Evolutionary conservation across 169 alveolate genomes (phyloP).

Genomic region (Plasmodium reichenowi): DNA sequence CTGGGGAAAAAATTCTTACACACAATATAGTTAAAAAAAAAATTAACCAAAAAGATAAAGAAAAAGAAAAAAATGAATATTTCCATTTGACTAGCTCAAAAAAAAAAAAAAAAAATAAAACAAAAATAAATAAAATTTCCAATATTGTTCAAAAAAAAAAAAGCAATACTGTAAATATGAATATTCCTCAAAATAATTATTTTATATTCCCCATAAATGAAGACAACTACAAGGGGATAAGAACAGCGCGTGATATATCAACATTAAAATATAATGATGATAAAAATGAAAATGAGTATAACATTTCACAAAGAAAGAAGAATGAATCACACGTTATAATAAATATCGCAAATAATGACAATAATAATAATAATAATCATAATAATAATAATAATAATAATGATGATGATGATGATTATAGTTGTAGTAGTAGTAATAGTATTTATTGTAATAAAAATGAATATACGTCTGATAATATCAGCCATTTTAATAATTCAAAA

Average conservation of each 20-base stretch:
- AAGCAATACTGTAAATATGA: no score
- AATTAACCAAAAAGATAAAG: neutral
- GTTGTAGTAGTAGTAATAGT: neutral
- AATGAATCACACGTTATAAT: slow-evolving; percentile 5
- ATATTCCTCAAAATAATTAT: no score
- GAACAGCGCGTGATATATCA: neutral
- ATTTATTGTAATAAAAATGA: neutral
- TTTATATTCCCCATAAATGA: neutral
- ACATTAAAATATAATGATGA: neutral
- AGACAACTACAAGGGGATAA: neutral
- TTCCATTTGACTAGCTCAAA: no score
- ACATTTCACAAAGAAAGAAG: neutral
- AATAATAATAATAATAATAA: neutral
- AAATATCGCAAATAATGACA: slow-evolving; percentile 8
- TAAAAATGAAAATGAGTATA: neutral
- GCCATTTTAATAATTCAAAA: neutral
- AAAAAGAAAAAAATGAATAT: no score
- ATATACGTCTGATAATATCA: neutral
- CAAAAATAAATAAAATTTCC: no score
- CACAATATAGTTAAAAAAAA: neutral
- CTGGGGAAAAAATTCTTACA: neutral
- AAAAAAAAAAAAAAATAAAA: no score
- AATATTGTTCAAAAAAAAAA: no score
- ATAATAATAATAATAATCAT: neutral
- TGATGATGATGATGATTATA: neutral